Base-by-base conservation (phyloP, 768 basidiomycete genomes). In the Mycena capillaripes region DNA sequence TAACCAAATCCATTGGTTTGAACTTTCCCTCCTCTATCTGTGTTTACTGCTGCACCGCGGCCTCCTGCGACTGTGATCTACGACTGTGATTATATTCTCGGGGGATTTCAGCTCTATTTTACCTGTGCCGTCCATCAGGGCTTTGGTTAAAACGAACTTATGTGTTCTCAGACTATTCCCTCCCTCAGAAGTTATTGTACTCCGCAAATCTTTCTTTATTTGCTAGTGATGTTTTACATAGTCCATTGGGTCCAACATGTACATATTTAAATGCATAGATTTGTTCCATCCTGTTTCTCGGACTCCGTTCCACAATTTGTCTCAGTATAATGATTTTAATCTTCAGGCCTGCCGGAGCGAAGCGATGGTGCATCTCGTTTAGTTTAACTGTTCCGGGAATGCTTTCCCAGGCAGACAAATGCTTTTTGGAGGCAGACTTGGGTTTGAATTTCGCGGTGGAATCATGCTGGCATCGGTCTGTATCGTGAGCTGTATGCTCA, bases 351-450 rank as follows among this genome's bases (percentile, higher is more conserved):
- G 46, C 46, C 46, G 46, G 46, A 48, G 46, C 46, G 46, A 48
- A 48, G 46, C 46, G 46, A 48, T 48, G n/a, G n/a, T 11, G n/a
- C 46, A 48, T 48, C 46, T 48, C n/a, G 46, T 48, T 23, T 48
- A n/a, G 46, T 48, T 48, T 48, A 48, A 23, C n/a, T 48, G 46
- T 48, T 48, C 21, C 19, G 46, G 46, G 46, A 23, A 48, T 48
- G 19, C 46, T n/a, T 23, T 48, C 46, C 46, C 46, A 48, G 46
- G 46, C 46, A 48, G 46, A 23, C 12, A 48, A 48, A 48, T 48
- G 46, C n/a, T 48, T 48, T 48, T 48, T 48, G n/a, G 46, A 48
- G 46, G 46, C n/a, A 48, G 46, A 48, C 46, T 48, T 48, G 46
- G 46, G 46, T 48, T 48, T 48, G 46, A 48, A 9, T 48, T 48